These are phyloP conservation scores for Aspergillus ibericus DNA, from an alignment of 2,329 filamentous ascomycete genomes.

Conservation along the genomic window DNA sequence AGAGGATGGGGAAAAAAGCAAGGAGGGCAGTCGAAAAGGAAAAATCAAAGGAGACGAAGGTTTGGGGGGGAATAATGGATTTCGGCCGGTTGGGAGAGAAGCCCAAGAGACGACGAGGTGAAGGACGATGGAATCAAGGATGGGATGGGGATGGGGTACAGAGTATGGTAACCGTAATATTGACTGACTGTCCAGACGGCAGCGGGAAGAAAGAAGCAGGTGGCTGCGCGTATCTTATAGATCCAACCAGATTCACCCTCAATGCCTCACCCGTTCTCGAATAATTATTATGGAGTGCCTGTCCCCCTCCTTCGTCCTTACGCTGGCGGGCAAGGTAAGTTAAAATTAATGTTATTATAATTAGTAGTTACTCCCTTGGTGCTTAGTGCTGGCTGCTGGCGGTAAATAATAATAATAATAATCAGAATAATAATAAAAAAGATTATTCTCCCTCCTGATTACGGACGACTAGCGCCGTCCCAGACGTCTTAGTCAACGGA, in stretches of 20 bases:
- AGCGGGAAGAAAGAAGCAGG: too few relatives aligned
- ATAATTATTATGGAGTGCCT: neutral
- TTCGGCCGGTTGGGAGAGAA: too few relatives aligned
- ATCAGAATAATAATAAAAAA: constrained; percentile 2
- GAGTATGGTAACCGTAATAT: too few relatives aligned
- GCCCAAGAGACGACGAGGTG: too few relatives aligned
- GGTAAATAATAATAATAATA: constrained; percentile 5
- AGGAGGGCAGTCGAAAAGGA: neutral
- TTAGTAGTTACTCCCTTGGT: constrained; percentile 3
- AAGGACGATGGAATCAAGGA: too few relatives aligned
- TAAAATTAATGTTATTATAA: constrained; percentile 10
- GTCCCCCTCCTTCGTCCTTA: neutral
- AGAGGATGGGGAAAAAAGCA: neutral
- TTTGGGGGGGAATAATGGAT: neutral
- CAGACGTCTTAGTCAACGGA: neutral
- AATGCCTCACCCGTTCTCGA: too few relatives aligned
- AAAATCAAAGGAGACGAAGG: neutral
- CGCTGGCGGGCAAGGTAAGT: neutral
- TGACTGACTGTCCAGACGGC: too few relatives aligned
- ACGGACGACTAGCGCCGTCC: constrained; percentile 2
- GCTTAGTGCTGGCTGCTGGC: neutral
- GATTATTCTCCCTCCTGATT: neutral
- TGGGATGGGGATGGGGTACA: too few relatives aligned
- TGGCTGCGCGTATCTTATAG: too few relatives aligned
- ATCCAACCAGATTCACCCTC: too few relatives aligned